Base-by-base conservation (phyloP, 106 monocot genomes). In the Apostasia ramifera region DNA sequence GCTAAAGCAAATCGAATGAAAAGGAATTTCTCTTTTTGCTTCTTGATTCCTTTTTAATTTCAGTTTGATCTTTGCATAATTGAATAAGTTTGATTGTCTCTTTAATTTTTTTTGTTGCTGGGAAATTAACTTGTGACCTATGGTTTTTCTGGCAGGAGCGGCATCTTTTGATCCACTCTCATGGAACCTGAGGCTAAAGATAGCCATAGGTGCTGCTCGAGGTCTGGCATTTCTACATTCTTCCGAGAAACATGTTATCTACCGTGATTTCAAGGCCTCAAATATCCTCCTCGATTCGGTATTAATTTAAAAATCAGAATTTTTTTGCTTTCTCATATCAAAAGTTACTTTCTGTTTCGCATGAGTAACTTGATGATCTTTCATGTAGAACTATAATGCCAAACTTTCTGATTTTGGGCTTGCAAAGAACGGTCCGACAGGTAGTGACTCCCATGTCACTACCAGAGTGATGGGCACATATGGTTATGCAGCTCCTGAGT, bases 231-330 rank as follows among this genome's bases (percentile, higher is more conserved):
- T 83, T 47, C 55, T 83, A 8, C 83, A 83, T 45, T n/a, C 75
- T 6, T 74, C 83, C 0, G 75, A 83, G 44, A 75, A 59, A 38
- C 46, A 71, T 15, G 43, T 83, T 8, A 83, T 83, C 39, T 83
- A 75, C 46, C 63, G 83, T 9, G 83, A 83, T 60, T 83, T 83
- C 78, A 83, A 83, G 57, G 75, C 79, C 39, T 79, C 83, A 10
- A 83, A 83, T 59, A 83, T 83, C 45, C 83, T 83, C 8, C 75
- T 83, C 37, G 83, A 84, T 44, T 61, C 80, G 70, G 84, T 84
- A 75, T 26, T 65, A 44, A 3, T 65, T 37, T 60, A 6, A 43
- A 62, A 4, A 13, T 3, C 37, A 8, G 40, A 62, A 62, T 6
- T 6, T 48, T 7, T 65, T 37, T 47, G 26, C 37, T 48, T 15